These are phyloP conservation scores for Neoboletus brunneissimus DNA, from an alignment of 768 basidiomycete species.

Conservation along the genomic window DNA sequence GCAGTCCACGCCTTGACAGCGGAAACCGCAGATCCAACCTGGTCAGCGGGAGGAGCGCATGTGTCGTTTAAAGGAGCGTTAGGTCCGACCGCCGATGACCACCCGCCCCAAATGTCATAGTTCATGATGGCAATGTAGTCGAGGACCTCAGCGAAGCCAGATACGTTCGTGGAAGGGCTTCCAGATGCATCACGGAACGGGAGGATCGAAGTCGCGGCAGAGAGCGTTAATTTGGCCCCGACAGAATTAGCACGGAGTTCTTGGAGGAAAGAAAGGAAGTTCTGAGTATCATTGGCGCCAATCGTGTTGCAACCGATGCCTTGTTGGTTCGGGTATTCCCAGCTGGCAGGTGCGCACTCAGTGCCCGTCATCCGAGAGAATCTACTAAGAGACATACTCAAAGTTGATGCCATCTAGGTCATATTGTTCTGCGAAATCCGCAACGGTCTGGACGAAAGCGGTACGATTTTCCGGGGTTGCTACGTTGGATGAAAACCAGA, in stretches of 20 bases:
- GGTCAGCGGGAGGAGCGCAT: slow-evolving; percentile 59
- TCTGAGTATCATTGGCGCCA: slow-evolving; percentile 56
- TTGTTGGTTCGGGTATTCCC: slow-evolving; percentile 76
- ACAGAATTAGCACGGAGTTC: slow-evolving; percentile 56
- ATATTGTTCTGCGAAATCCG: slow-evolving; percentile 47
- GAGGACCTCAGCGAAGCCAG: slow-evolving; percentile 66
- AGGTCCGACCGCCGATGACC: slow-evolving; percentile 60
- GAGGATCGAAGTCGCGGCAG: slow-evolving; percentile 62
- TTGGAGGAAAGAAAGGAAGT: slow-evolving; percentile 76
- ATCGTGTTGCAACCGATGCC: slow-evolving; percentile 73
- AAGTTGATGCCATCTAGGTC: slow-evolving; percentile 52
- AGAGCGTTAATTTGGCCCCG: slow-evolving; percentile 55
- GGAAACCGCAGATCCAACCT: slow-evolving; percentile 72
- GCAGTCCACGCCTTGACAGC: slow-evolving; percentile 69
- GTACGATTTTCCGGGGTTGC: slow-evolving; percentile 57
- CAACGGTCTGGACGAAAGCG: slow-evolving; percentile 56
- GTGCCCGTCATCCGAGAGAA: neutral
- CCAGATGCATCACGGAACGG: slow-evolving; percentile 66
- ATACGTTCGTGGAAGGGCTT: slow-evolving; percentile 63
- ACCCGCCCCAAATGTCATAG: slow-evolving; percentile 60
- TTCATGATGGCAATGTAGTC: slow-evolving; percentile 65
- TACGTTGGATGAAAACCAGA: slow-evolving; percentile 60
- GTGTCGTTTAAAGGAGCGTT: slow-evolving; percentile 80
- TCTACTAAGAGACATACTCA: slow-evolving; percentile 17
- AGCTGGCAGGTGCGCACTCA: slow-evolving; percentile 46